These are phyloP conservation scores for Fusarium sp. DNA, from an alignment of 2,329 filamentous ascomycete genomes.

Conservation along the genomic window DNA sequence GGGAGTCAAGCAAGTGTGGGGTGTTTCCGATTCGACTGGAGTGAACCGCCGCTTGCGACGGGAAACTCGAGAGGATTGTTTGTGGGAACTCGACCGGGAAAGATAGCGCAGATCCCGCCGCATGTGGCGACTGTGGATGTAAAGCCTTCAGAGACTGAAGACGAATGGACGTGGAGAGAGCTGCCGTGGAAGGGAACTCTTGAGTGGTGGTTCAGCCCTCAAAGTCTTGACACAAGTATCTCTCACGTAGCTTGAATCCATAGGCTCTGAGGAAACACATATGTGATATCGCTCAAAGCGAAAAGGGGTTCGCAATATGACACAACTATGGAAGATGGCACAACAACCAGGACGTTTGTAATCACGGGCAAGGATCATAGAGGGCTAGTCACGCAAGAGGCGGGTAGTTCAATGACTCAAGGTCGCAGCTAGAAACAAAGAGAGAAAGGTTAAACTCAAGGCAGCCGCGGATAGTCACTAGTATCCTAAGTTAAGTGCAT, in stretches of 20 bases:
- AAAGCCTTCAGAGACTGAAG: fast-evolving
- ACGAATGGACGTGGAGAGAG: not conserved
- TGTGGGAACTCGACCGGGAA: not conserved
- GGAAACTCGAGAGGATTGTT: not conserved
- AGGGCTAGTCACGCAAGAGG: too few relatives aligned
- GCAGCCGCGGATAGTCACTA: too few relatives aligned
- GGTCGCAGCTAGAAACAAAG: too few relatives aligned
- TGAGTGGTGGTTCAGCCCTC: conserved; percentile 30
- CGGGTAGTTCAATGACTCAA: too few relatives aligned
- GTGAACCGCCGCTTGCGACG: not conserved
- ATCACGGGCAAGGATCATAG: too few relatives aligned
- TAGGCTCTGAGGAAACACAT: too few relatives aligned
- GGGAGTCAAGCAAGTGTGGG: conserved; percentile 16
- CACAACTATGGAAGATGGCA: too few relatives aligned
- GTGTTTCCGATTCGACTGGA: conserved; percentile 13
- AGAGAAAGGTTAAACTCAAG: too few relatives aligned
- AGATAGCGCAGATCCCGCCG: not conserved
- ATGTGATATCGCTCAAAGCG: too few relatives aligned
- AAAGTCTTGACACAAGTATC: conserved; percentile 10
- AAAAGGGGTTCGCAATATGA: too few relatives aligned
- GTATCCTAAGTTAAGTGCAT: too few relatives aligned
- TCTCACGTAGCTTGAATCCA: not conserved
- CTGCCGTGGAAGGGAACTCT: conserved; percentile 15
- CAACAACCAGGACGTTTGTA: too few relatives aligned
- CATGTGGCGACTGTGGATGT: not conserved